Base-by-base conservation (phyloP, 1,284 basidiomycete genomes). In the Ustilago loliicola region DNA sequence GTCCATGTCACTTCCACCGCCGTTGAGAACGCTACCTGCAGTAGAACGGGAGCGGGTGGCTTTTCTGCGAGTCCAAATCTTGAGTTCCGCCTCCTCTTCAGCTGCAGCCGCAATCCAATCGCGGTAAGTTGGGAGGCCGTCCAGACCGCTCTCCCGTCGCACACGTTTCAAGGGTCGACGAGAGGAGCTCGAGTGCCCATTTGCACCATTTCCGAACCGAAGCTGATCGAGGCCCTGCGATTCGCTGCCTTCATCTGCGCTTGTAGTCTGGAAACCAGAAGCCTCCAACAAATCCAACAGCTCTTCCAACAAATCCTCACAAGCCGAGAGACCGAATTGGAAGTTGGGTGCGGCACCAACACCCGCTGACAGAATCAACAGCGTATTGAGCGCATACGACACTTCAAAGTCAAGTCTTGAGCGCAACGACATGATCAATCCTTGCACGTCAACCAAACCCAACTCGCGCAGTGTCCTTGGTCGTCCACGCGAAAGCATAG, bases 211-310 rank as follows among this genome's bases (percentile, higher is more conserved):
- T 8, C 42, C 42, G n/a, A 27, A 40, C 10, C 66, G 30, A 21
- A 64, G 45, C 8, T 3, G 21, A 38, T 51, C 61, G 23, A 64
- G 40, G 21, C 48, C 45, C 15, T 54, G 7, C n/a, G 25, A 27
- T 19, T n/a, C 51, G n/a, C 13, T 27, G 13, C n/a, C 57, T 13
- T 89, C 90, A 17, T 89, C 90, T 5, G 83, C 87, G 10, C n/a
- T 25, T n/a, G 9, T 29, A 5, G 4, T 36, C 13, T 84, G 88
- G 81, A 96, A 94, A 5, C 92, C 92, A 42, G 91, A 87, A 73
- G 97, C 94, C 83, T 94, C 92, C 53, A 98, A 87, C 59, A 99
- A 87, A 72, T 97, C 95, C 56, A 98, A 87, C 27, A 95, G 86
- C 84, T 98, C 96, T 59, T 94, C 92, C 68, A 96, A 88, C 36